Evolutionary conservation across 179 eudicot species (phyloP).

Genomic region (Spinacia oleracea): DNA sequence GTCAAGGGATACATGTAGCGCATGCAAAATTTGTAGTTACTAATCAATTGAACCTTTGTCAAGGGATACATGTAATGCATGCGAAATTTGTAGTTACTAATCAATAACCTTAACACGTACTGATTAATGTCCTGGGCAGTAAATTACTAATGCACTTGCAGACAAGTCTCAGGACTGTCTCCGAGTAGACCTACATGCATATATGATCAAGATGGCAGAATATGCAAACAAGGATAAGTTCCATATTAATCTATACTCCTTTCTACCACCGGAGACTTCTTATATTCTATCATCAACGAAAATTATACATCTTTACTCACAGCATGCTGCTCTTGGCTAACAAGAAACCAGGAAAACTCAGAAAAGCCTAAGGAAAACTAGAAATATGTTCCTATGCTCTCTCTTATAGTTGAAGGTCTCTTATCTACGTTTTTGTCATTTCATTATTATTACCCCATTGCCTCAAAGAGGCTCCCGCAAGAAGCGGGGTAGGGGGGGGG

Average conservation of each 20-base stretch:
- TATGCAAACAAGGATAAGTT: neutral
- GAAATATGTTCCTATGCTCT: neutral
- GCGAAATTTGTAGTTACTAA: neutral
- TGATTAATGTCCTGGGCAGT: neutral
- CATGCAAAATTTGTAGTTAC: neutral
- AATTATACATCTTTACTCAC: neutral
- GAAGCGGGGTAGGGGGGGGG: no score
- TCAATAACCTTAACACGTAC: no score
- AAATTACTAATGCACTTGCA: neutral
- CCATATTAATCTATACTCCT: neutral
- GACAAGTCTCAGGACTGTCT: neutral
- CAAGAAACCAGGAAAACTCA: neutral
- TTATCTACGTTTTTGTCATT: neutral
- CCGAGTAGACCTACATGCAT: neutral
- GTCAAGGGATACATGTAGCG: neutral
- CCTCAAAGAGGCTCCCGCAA: no score
- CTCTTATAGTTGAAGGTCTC: neutral
- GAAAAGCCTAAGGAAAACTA: neutral
- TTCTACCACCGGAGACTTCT: neutral
- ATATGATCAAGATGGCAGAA: constrained; percentile 4
- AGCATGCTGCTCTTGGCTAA: neutral
- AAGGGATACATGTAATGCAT: neutral
- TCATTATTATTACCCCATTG: no score
- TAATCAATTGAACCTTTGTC: neutral
- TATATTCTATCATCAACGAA: neutral